Evolutionary conservation across 1,139 yeast genomes (phyloP).

Genomic region (Meyerozyma elateridarum): DNA sequence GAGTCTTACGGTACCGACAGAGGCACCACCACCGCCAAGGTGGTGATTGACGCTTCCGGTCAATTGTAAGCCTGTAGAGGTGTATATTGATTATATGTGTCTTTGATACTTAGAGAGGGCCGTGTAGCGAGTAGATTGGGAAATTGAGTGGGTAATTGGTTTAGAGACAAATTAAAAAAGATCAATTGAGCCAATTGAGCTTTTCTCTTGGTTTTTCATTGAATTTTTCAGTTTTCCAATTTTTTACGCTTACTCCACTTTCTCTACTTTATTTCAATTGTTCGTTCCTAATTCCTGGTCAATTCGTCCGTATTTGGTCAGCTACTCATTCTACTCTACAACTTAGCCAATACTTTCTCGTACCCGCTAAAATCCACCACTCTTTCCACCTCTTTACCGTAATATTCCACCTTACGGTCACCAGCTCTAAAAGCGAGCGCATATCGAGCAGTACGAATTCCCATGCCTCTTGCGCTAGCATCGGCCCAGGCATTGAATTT

Average conservation of each 20-base stretch:
- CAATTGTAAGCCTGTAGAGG: constrained; percentile 50
- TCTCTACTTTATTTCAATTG: too few species aligned
- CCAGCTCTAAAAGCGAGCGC: constrained; percentile 14
- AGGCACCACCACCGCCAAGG: constrained; percentile 77
- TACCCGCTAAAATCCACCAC: constrained; percentile 13
- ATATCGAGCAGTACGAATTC: constrained; percentile 14
- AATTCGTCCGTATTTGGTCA: too few species aligned
- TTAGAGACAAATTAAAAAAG: too few species aligned
- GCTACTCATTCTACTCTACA: constrained; percentile 7
- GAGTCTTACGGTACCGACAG: constrained; percentile 80
- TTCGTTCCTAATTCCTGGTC: too few species aligned
- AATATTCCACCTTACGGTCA: constrained; percentile 11
- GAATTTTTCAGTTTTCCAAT: too few species aligned
- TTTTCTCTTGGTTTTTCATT: too few species aligned
- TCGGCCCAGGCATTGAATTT: constrained; percentile 19
- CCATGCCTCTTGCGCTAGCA: constrained; percentile 17
- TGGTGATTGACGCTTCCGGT: constrained; percentile 82
- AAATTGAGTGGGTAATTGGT: too few species aligned
- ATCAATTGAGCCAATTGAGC: too few species aligned
- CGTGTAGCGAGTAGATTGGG: too few species aligned
- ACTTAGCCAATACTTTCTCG: constrained; percentile 15
- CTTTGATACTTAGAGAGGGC: too few species aligned
- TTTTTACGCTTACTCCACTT: too few species aligned
- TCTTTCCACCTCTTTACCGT: constrained; percentile 12
- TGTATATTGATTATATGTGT: too few species aligned